Evolutionary conservation across 2,329 filamentous ascomycete genomes (phyloP).

Genomic region (Paecilomyces niveus): DNA sequence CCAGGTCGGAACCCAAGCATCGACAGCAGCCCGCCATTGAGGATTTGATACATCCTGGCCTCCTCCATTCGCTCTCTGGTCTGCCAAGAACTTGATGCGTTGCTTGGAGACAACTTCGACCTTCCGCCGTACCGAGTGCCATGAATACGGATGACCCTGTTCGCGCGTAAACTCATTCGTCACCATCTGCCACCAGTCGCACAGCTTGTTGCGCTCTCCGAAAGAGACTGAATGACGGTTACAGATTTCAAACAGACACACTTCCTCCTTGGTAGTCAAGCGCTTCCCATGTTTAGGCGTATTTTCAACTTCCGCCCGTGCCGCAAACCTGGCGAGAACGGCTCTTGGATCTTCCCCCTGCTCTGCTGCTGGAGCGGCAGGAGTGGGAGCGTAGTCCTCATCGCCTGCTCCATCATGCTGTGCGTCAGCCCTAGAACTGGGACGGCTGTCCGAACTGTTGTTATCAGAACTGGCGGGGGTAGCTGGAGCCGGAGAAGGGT

Average conservation of each 20-base stretch:
- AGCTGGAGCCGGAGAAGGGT: neutral
- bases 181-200: conserved; percentile 36
- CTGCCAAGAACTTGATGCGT: conserved; percentile 32
- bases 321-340: neutral
- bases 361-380: neutral
- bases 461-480: conserved; percentile 10
- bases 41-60: conserved; percentile 27
- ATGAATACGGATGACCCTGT: conserved; percentile 34
- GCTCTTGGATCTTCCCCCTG: neutral
- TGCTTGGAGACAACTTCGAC: conserved; percentile 35
- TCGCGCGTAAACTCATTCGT: conserved; percentile 30
- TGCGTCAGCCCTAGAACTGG: conserved; percentile 4
- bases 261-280: conserved; percentile 33
- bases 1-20: conserved; percentile 37
- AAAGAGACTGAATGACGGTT: conserved; percentile 30
- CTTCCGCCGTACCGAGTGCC: conserved; percentile 37
- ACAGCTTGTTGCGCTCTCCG: conserved; percentile 34
- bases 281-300: conserved; percentile 30
- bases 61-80: conserved; percentile 22
- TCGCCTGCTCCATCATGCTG: conserved; percentile 6
- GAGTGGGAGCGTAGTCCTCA: conserved; percentile 13
- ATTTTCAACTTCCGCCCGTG: conserved; percentile 1
- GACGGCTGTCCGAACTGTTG: conserved; percentile 3
- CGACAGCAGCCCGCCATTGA: conserved; percentile 31
- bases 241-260: conserved; percentile 34